Conservation (phyloP, 192 early-diverging fungal genomes). For the Coemansia sp. region DNA sequence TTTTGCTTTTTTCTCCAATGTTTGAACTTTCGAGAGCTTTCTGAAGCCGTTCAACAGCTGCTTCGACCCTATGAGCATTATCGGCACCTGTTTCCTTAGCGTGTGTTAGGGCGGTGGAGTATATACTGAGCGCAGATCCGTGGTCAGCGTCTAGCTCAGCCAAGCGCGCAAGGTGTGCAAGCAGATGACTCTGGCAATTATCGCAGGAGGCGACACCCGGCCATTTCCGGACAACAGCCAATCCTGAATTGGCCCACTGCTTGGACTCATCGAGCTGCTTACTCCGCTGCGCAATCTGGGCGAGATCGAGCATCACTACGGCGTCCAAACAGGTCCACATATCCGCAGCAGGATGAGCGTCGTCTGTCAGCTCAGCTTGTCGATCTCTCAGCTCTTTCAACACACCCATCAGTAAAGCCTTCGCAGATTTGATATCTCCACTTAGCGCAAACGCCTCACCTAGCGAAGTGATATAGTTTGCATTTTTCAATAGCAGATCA, state of each 20-base stretch:
- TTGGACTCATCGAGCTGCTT: conserved; percentile 9
- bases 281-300: conserved; percentile 19
- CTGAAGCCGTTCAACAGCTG: no score
- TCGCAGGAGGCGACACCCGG: conserved; percentile 30
- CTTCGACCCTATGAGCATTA: no score
- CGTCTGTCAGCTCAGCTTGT: background rate
- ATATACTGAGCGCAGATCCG: conserved; percentile 13
- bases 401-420: conserved; percentile 23
- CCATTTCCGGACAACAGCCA: background rate
- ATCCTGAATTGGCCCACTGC: conserved; percentile 21
- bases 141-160: conserved; percentile 7
- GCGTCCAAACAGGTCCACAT: conserved; percentile 49
- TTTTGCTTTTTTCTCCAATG: no score
- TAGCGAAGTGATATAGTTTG: conserved; percentile 34
- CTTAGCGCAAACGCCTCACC: conserved; percentile 40
- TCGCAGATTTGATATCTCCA: conserved; percentile 25
- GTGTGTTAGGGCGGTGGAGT: background rate
- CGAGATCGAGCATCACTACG: conserved; percentile 44
- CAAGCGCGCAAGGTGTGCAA: conserved; percentile 20
- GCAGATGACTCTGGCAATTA: conserved; percentile 33
- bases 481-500: conserved; percentile 15
- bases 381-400: conserved; percentile 24
- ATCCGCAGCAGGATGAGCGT: background rate
- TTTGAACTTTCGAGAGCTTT: no score
- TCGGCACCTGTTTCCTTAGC: no score